Base-by-base conservation (phyloP, 805 yeast genomes). In the Candida ortonii region DNA sequence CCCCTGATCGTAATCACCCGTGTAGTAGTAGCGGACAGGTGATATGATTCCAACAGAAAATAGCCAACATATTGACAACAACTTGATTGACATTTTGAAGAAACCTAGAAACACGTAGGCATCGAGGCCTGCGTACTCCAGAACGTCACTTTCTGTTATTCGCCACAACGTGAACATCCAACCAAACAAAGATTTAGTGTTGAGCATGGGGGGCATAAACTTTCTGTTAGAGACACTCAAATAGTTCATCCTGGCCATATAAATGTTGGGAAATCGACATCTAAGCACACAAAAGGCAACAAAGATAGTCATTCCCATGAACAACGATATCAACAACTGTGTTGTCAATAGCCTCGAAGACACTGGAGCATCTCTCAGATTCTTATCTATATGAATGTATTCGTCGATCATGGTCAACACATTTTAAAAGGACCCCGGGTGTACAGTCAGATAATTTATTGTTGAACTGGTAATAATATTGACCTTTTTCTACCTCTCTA, bases 81-180 rank as follows among this genome's bases (percentile, higher is more conserved):
- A 64, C 54, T 77, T 76, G 30, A 89, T 84, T 41, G 93, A 75
- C 84, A 88, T 85, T 41, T 84, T 81, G 71, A 93, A 93, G 56
- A 90, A 89, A 3, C 88, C 88, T 20, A 90, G 62, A 52, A 85
- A 90, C 30, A 93, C 97, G 61, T 75, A 88, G 1, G 97, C 97
- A 62, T 90, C 98, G 27, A 90, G 62, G 0, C 98, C 98, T 3
- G 97, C 96, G 51, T 80, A 82, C 41, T 87, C 90, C 32, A 90
- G 68, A 2, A 93, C 73, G 38, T 87, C 88, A 11, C 73, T 68
- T 47, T 90, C 97, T 16, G 71, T 67, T 13, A 89, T 78, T 9
- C 59, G 59, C 53, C 73, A 74, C 10, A 90, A 62, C 0, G 78
- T 73, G 0, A 79, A 73, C 7, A 89, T 68, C 97, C 97, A 90